A percentile compares a stretch with the other conserved stretches of the same genome.
Evolutionary conservation across 2,329 filamentous ascomycete species (phyloP).

Genomic region (Nemania bipapillata): DNA sequence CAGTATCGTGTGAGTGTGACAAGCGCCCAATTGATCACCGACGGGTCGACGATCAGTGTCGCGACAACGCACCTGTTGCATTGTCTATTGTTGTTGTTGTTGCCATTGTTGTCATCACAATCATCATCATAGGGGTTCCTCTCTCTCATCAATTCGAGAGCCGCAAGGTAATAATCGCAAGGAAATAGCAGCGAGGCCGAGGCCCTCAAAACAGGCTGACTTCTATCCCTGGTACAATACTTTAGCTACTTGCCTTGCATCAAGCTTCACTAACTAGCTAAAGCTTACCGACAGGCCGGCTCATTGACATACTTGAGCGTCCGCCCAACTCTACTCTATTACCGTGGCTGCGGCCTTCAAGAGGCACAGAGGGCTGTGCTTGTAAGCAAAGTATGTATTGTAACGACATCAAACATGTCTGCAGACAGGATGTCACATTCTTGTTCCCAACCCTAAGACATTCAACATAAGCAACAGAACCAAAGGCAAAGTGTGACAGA

Average conservation of each 20-base stretch:
- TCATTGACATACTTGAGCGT: constrained; percentile 1
- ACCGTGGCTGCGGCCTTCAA: constrained; percentile 8
- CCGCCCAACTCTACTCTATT: not conserved
- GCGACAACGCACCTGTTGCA: not conserved
- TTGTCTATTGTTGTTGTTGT: not conserved
- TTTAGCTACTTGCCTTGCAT: not conserved
- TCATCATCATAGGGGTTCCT: too few species aligned
- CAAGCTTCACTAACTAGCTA: not conserved
- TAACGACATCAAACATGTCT: constrained; percentile 4
- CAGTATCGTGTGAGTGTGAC: constrained; percentile 23
- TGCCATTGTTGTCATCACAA: not conserved
- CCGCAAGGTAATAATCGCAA: too few species aligned
- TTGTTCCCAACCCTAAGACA: constrained; percentile 6
- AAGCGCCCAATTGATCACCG: constrained; percentile 9
- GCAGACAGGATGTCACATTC: constrained; percentile 1
- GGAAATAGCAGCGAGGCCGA: not conserved
- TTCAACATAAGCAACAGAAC: not conserved
- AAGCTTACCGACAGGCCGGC: not conserved
- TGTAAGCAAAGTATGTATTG: constrained; percentile 11
- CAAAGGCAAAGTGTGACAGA: not conserved
- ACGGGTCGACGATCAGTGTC: constrained; percentile 6
- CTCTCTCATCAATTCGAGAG: too few species aligned
- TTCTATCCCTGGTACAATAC: not conserved
- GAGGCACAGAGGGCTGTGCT: constrained; percentile 24
- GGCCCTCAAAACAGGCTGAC: not conserved